Evolutionary conservation across 805 yeast genomes (phyloP).

Genomic region (Nakazawaea wickerhamii): DNA sequence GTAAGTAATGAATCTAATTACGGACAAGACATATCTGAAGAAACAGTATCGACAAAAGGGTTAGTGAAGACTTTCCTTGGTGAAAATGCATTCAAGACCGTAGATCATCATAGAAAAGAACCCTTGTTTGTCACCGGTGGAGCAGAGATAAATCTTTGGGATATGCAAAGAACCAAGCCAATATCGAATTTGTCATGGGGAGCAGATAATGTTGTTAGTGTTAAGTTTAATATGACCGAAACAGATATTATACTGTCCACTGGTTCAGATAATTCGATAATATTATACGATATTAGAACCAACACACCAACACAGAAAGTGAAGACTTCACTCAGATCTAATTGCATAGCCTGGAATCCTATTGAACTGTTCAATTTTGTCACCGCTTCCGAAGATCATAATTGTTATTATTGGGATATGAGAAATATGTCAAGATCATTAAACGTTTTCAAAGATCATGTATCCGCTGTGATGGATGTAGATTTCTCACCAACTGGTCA

Average conservation of each 20-base stretch:
- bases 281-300: conserved; percentile 85
- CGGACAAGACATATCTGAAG: conserved; percentile 16
- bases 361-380: conserved; percentile 95
- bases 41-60: conserved; percentile 38
- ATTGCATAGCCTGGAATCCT: conserved; percentile 92
- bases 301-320: conserved; percentile 90
- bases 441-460: conserved; percentile 91
- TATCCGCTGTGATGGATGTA: conserved; percentile 89
- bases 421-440: conserved; percentile 76
- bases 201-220: conserved; percentile 81
- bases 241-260: conserved; percentile 84
- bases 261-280: conserved; percentile 86
- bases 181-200: conserved; percentile 88
- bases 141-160: conserved; percentile 88
- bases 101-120: conserved; percentile 81
- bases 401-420: conserved; percentile 94
- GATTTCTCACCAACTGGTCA: conserved; percentile 97
- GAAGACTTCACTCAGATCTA: conserved; percentile 75
- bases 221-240: conserved; percentile 85
- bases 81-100: conserved; percentile 73
- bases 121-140: conserved; percentile 88
- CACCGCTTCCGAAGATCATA: conserved; percentile 90
- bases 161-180: conserved; percentile 71
- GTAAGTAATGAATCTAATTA: conserved; percentile 39
- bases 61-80: conserved; percentile 77